Percentiles rank a stretch among this genome's conserved stretches.
Conservation (phyloP, 1,284 basidiomycete genomes). For the Gymnopus androsaceus region DNA sequence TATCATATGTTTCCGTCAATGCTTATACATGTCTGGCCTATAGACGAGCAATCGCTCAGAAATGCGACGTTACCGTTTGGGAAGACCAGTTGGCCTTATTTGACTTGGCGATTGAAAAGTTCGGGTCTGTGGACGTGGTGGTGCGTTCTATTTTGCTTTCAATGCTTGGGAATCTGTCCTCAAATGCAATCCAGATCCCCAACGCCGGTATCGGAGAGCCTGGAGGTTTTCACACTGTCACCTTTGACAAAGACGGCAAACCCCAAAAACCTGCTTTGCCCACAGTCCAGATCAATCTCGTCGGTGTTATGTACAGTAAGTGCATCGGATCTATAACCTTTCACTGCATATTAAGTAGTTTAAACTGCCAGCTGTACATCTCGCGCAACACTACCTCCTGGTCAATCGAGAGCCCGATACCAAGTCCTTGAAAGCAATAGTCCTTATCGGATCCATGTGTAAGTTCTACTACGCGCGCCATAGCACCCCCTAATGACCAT, state of each 20-base stretch:
- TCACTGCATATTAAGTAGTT: neutral
- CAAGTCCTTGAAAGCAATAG: conserved; percentile 45
- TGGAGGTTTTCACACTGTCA: conserved; percentile 33
- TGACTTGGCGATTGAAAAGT: conserved; percentile 46
- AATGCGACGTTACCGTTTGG: conserved; percentile 56
- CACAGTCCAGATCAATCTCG: conserved; percentile 56
- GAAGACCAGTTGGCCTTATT: conserved; percentile 58
- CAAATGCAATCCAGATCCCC: conserved; percentile 39
- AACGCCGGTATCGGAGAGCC: conserved; percentile 57
- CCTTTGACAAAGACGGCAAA: conserved; percentile 37
- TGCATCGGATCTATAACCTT: neutral
- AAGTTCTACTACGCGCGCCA: too few species aligned
- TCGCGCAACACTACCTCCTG: conserved; percentile 53
- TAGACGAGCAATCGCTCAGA: conserved; percentile 47
- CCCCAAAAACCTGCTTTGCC: conserved; percentile 44
- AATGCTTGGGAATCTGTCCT: too few species aligned
- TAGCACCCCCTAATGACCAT: too few species aligned
- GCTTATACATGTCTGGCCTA: neutral
- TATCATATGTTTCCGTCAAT: neutral
- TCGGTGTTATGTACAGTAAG: conserved; percentile 53
- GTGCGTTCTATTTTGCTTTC: conserved; percentile 37
- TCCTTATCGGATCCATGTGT: conserved; percentile 61
- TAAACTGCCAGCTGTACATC: conserved; percentile 36
- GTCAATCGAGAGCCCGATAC: conserved; percentile 34
- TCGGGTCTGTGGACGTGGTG: conserved; percentile 53